Evolutionary conservation across 352 stramenopile species (phyloP), one percentile per base, ranked within the genome.

Genomic region (Phytopythium montanum): DNA sequence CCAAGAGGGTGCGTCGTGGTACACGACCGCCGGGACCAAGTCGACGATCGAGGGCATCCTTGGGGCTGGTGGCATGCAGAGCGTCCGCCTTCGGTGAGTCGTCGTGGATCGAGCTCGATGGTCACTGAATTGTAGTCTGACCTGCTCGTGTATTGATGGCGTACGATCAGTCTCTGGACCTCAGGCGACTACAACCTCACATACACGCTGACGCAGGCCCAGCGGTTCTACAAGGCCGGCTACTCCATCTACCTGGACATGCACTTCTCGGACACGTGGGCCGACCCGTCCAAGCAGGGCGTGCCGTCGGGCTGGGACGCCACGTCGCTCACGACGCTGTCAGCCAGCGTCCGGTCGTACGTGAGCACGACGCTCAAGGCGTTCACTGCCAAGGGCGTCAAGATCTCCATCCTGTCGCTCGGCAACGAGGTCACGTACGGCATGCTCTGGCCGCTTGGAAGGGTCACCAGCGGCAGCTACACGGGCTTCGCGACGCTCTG

Each of bases 261-360:
- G 59, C 67, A 74, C 57, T 71, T 71, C 53, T 74, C 67, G 25
- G 67, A 74, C 29, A 74, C 67, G 5, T 74, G 67, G 67, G 67
- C 67, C 0, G 54, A 74, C 9, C 55, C 59, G 13, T 60, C 44
- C 9, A 42, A 65, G 19, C 69, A 77, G 53, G 56, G 42, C 13
- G 67, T 64, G 5, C 66, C 69, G 13, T 58, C 59, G 7, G 45
- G 49, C 21, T 74, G 63, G 59, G 63, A 70, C 23, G 48, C 29
- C 12, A 62, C 67, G 26, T 60, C 59, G 18, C 48, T 65, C 7
- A 56, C 60, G 0, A 64, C 50, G 1, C 42, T 70, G 29, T 59
- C 66, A 1, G 36, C 53, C 12, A 57, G 56, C 5, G 56, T 67
- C n/a, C 57, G 60, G 6, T 21, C 60, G 2, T 72, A 77, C 31